Base-by-base conservation (phyloP, 2,329 filamentous ascomycete species). In the Pyricularia sp. region DNA sequence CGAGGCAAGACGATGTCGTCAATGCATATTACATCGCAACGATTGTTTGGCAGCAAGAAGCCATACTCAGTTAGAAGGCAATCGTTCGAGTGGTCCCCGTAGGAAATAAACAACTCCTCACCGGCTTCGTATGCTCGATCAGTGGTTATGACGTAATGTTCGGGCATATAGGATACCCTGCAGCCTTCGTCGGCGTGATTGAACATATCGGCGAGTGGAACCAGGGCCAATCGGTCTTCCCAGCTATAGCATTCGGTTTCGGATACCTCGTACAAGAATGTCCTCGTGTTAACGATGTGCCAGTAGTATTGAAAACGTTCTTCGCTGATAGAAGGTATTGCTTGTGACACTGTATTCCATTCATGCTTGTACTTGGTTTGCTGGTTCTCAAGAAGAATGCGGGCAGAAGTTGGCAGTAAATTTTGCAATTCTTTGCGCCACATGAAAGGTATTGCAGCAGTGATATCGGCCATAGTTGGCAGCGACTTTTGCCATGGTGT, bases 171-270 rank as follows among this genome's bases (percentile, higher is more conserved):
- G 3, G 80, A 75, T 0, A 88, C 86, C 17, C 80, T 77, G 76
- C 87, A 89, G 17, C 83, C 82, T 11, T 72, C 72, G 58, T 83
- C 78, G 5, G 79, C 76, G 73, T 86, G 85, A 73, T 87, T 93
- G 81, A 93, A 90, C 69, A 91, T 86, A 76, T 93, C 91, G 1
- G 90, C 87, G 50, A 92, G 88, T 0, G 91, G 91, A 76, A 89
- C 89, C 72, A 92, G 83, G 11, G 86, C 86, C 81, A 92, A 86
- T 73, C 86, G 86, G 73, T 92, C 90, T 72, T 85, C 77, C 73
- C 78, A 74, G 72, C 77, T 72, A 28, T 80, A 76, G 71, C 77
- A 73, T 74, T 82, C 78, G 70, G 84, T 82, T 55, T 77, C 77
- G 2, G 82, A 76, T 59, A 80, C 81, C 33, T 80, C 77, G 76